Conservation (phyloP, 2,329 filamentous ascomycete genomes). For the Botrytis byssoidea region DNA sequence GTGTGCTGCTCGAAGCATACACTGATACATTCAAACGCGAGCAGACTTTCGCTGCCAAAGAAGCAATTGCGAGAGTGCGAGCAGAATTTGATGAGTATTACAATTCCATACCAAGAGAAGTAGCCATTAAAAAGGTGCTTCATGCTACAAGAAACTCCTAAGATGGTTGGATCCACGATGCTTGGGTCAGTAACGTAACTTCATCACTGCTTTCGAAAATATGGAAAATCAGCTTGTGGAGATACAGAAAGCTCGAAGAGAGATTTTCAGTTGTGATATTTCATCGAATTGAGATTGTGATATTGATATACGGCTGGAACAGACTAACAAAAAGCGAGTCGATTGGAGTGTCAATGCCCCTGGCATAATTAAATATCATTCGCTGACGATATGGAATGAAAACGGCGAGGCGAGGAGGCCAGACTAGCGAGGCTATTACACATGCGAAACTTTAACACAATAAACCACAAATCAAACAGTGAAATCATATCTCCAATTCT, state of each 20-base stretch:
- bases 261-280: background rate
- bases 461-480: background rate
- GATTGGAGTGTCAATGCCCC: background rate
- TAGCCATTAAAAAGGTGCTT: background rate
- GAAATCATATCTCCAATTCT: background rate
- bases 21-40: background rate
- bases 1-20: background rate
- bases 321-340: background rate
- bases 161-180: background rate
- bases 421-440: background rate
- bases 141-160: background rate
- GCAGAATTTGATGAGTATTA: background rate
- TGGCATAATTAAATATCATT: background rate
- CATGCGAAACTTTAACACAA: background rate
- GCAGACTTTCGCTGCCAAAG: background rate
- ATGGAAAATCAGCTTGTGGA: background rate
- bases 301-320: background rate
- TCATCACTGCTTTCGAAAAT: background rate
- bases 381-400: background rate
- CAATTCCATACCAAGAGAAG: background rate
- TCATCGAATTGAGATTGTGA: background rate
- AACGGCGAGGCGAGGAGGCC: background rate
- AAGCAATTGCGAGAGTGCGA: background rate
- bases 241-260: background rate
- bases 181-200: background rate